Evolutionary conservation across 1,284 basidiomycete genomes (phyloP), one percentile per base, ranked within the genome.

Genomic region (Abortiporus biennis): DNA sequence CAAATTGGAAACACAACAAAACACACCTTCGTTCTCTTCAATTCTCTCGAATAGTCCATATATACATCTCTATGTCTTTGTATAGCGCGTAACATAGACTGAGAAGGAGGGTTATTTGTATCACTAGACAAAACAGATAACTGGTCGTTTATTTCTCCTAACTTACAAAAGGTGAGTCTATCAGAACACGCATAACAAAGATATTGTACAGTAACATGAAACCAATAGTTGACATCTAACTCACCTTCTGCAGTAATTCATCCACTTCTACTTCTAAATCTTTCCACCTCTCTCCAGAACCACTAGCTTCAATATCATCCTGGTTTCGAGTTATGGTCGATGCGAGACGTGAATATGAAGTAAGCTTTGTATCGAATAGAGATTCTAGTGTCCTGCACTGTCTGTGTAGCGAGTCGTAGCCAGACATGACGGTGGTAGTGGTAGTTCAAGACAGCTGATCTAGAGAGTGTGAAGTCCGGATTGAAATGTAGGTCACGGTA

Each of bases 381-480:
- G 89, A 85, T 62, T 96, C 92, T 23, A 96, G 79, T 5, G 91
- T 92, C 53, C 92, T 75, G 60, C 89, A 92, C 65, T 94, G 90
- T 48, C 90, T 72, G 55, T 93, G 85, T 30, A 90, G 66, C 43
- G 80, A 74, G 54, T 90, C 87, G 63, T 88, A 89, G 48, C 69
- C 78, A 39, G 81, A 71, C 85, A 87, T 87, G 42, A 38, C 48
- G 40, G 22, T 21, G 23, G 24, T 21, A 16, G n/a, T 9, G n/a
- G 9, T n/a, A n/a, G n/a, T n/a, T n/a, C n/a, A n/a, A n/a, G n/a
- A n/a, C n/a, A n/a, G n/a, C n/a, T n/a, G n/a, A n/a, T n/a, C n/a
- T n/a, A n/a, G n/a, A n/a, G n/a, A n/a, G n/a, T n/a, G n/a, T n/a
- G n/a, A n/a, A n/a, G n/a, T n/a, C n/a, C n/a, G n/a, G n/a, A n/a